phyloP scores from a whole-genome alignment of 345 rosid species.

The Salix viminalis region DNA sequence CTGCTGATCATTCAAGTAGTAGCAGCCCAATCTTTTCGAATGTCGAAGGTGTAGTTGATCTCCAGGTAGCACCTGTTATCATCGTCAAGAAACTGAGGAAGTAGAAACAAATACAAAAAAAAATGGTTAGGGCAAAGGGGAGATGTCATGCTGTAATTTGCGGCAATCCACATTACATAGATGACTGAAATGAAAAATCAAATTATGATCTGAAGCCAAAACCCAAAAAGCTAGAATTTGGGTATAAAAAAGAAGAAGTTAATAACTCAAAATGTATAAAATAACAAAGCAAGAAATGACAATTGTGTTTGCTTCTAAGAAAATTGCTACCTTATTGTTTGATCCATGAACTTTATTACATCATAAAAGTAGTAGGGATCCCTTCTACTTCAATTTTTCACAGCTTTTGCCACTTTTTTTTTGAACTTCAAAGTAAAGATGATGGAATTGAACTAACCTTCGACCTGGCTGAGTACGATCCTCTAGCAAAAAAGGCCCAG shows the following conservation, averaged over 20 bases:
- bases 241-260: too few relatives aligned
- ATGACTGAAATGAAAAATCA: not conserved
- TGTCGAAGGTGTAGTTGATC: slow-evolving; percentile 69
- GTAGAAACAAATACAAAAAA: not conserved
- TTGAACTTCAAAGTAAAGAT: not conserved
- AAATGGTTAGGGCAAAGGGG: not conserved
- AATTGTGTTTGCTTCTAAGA: too few relatives aligned
- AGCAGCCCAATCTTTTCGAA: slow-evolving; percentile 63
- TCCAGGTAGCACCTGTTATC: slow-evolving; percentile 74
- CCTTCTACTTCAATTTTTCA: too few relatives aligned
- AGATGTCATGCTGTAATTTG: not conserved
- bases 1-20: slow-evolving; percentile 17
- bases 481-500: slow-evolving; percentile 72
- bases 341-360: too few relatives aligned
- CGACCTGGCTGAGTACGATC: slow-evolving; percentile 68
- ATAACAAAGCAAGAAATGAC: too few relatives aligned
- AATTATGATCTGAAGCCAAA: too few relatives aligned
- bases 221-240: too few relatives aligned
- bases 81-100: slow-evolving; percentile 61
- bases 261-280: too few relatives aligned
- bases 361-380: too few relatives aligned
- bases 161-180: not conserved
- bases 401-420: too few relatives aligned
- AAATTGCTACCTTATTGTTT: too few relatives aligned
- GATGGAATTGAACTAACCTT: slow-evolving; percentile 39